These are phyloP conservation scores for Asterella californica DNA, from an alignment of 225 moss, liverwort and hornwort genomes.

Conservation along the genomic window DNA sequence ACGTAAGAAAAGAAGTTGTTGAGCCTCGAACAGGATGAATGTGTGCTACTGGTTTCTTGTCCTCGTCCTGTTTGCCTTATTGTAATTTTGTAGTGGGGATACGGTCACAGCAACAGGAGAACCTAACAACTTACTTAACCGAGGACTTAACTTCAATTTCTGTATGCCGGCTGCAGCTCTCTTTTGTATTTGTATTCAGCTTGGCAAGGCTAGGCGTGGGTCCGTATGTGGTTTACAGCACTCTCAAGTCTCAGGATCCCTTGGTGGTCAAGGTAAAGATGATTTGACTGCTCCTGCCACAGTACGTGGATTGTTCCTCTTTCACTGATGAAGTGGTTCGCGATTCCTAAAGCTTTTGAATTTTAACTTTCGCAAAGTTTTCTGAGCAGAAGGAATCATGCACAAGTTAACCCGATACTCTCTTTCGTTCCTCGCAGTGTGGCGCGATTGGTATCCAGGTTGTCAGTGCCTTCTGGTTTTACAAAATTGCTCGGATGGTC, in stretches of 20 bases:
- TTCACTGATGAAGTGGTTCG: neutral
- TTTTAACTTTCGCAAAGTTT: neutral
- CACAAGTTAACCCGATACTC: neutral
- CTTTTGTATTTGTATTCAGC: slow-evolving; percentile 71
- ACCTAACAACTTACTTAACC: neutral
- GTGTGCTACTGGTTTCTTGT: neutral
- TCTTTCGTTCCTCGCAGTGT: slow-evolving; percentile 41
- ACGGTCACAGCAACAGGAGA: too few species aligned
- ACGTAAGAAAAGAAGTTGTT: too few species aligned
- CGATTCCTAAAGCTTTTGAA: neutral
- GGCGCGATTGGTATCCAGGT: slow-evolving; percentile 89
- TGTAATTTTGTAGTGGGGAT: neutral
- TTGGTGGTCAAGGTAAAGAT: slow-evolving; percentile 62
- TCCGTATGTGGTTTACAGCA: slow-evolving; percentile 58
- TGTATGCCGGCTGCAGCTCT: slow-evolving; percentile 46
- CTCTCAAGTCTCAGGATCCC: slow-evolving; percentile 52
- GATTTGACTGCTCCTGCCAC: neutral
- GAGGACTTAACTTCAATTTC: neutral
- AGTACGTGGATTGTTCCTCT: neutral
- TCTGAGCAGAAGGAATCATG: neutral
- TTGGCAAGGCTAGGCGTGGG: slow-evolving; percentile 74
- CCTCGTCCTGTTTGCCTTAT: neutral
- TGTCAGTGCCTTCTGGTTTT: slow-evolving; percentile 97
- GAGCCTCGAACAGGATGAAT: neutral
- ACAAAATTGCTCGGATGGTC: slow-evolving; percentile 82